Base-by-base conservation (phyloP, 257 asterid species). In the Thymus mandschuricus region DNA sequence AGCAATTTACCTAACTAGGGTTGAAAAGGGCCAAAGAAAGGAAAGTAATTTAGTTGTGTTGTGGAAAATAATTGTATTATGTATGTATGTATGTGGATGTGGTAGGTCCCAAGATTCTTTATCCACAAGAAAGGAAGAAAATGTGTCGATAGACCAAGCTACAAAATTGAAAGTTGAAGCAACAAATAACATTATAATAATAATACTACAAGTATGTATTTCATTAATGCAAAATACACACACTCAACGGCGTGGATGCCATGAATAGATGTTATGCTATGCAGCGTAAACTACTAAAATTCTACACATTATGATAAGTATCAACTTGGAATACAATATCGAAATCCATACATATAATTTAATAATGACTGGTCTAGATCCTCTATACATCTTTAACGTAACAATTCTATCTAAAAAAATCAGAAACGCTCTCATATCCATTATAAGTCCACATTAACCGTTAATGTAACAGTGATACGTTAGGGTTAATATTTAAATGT, bases 1-100 rank as follows among this genome's bases (percentile, higher is more conserved):
- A 43, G 44, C 34, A 60, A 61, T 51, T 62, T 60, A 75, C 75
- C 79, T 61, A 69, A 51, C 71, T 31, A 3, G 12, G 52, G 66
- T 73, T 73, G 56, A 60, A 30, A 59, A 29, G 1, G 7, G 12
- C 21, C 21, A 21, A 21, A 21, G 21, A 21, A 21, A 21, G 13
- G 51, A 45, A 27, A 8, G 4, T 4, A 48, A 13, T 3, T 8
- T 21, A 64, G 28, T 64, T 45, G 2, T 45, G 44, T 10, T 28
- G 29, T 28, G 69, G 12, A 28, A 35, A 10, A 64, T 27, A 4
- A 28, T 0, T 27, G 10, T 9, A 30, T 27, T 21, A n/a, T n/a
- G n/a, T n/a, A n/a, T n/a, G n/a, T n/a, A n/a, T n/a, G n/a, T n/a
- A n/a, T n/a, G 21, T 21, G 21, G 21, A 21, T 21, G 21, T 21